These are phyloP conservation scores for Saccharomyces pastorianus DNA, from an alignment of 1,139 yeast genomes.

Conservation along the genomic window DNA sequence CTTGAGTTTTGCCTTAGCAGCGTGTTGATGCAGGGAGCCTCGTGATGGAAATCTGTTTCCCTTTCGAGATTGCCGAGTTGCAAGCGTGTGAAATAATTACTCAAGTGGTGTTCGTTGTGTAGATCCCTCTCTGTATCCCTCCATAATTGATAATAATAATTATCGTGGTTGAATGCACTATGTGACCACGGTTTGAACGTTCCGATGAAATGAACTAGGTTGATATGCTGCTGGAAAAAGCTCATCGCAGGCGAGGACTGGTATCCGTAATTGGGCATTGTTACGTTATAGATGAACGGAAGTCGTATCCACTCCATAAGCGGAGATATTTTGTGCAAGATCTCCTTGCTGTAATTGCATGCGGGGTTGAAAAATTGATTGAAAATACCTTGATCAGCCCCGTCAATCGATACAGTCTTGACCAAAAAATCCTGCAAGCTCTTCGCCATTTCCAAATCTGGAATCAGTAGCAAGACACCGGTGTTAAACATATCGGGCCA, in stretches of 20 bases:
- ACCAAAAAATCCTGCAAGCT: conserved; percentile 38
- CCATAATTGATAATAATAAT: background rate
- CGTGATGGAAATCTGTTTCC: background rate
- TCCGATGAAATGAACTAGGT: conserved; percentile 77
- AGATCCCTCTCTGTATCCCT: background rate
- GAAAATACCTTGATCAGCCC: conserved; percentile 90
- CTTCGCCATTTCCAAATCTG: conserved; percentile 41
- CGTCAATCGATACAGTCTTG: conserved; percentile 59
- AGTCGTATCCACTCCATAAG: conserved; percentile 50
- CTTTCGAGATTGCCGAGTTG: background rate
- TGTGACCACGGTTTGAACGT: conserved; percentile 67
- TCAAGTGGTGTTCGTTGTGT: background rate
- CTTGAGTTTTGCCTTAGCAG: background rate
- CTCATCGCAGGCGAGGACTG: conserved; percentile 72
- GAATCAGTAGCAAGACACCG: conserved; percentile 68
- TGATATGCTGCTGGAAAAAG: conserved; percentile 49
- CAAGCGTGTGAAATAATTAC: background rate
- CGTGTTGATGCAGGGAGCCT: background rate
- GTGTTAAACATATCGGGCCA: conserved; percentile 95
- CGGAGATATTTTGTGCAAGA: background rate
- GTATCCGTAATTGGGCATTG: conserved; percentile 63
- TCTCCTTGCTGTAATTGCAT: conserved; percentile 17
- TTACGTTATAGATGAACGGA: conserved; percentile 80
- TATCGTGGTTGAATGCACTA: background rate
- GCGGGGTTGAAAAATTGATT: conserved; percentile 62